A percentile compares a stretch with the other conserved stretches of the same genome.
These are phyloP conservation scores for Trypanosoma melophagium DNA, from an alignment of 208 protist genomes.

Conservation along the genomic window DNA sequence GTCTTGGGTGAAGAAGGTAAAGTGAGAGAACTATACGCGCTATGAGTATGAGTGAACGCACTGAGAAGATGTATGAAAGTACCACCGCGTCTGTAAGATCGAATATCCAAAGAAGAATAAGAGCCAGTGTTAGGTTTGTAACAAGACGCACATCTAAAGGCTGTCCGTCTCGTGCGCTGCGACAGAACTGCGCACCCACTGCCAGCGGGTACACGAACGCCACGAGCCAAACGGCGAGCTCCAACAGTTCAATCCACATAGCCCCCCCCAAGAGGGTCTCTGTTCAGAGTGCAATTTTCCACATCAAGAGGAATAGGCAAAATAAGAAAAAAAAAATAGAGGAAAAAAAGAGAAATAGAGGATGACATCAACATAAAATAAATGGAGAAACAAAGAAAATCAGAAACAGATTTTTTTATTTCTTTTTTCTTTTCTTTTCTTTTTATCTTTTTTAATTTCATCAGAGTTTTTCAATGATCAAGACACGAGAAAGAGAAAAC, in stretches of 20 bases:
- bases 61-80: conserved; percentile 60
- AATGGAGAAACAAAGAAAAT: neutral
- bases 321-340: conserved; percentile 12
- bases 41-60: conserved; percentile 49
- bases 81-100: conserved; percentile 56
- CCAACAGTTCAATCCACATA: conserved; percentile 29
- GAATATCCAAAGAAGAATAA: conserved; percentile 70
- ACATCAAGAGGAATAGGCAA: conserved; percentile 14
- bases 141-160: conserved; percentile 40
- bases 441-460: no score
- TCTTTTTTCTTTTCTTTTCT: no score
- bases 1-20: conserved; percentile 64
- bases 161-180: conserved; percentile 20
- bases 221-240: conserved; percentile 50
- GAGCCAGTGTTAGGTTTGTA: conserved; percentile 65
- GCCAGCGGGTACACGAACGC: conserved; percentile 67
- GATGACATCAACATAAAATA: no score
- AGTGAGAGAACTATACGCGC: conserved; percentile 57
- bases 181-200: conserved; percentile 59
- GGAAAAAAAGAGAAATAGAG: no score
- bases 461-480: no score
- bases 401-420: conserved; percentile 2
- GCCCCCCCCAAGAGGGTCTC: conserved; percentile 4
- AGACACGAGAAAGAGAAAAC: no score
- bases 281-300: neutral